These are phyloP conservation scores for Kodamaea sp. DNA, from an alignment of 1,139 yeast species.

Conservation along the genomic window DNA sequence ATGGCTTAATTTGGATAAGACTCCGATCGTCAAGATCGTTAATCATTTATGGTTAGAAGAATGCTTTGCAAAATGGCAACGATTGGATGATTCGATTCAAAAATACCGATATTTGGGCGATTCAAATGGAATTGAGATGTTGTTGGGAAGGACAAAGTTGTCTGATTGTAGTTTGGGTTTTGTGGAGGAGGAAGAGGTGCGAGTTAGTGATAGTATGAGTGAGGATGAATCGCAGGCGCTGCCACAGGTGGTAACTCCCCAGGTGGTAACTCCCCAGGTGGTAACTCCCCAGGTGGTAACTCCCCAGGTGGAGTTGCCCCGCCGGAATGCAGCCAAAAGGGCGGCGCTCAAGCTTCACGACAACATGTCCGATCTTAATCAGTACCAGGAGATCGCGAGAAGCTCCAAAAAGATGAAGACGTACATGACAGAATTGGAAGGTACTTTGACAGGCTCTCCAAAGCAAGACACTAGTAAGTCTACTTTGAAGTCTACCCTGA, in stretches of 20 bases:
- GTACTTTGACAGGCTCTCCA: conserved; percentile 9
- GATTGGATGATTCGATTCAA: conserved; percentile 41
- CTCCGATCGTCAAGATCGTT: conserved; percentile 48
- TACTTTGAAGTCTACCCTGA: neutral
- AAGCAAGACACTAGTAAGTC: conserved; percentile 2
- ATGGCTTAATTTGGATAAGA: conserved; percentile 35
- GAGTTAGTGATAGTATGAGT: conserved; percentile 33
- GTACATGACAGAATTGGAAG: conserved; percentile 35
- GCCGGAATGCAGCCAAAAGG: conserved; percentile 57
- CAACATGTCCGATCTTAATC: conserved; percentile 63
- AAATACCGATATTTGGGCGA: conserved; percentile 48
- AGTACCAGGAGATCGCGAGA: conserved; percentile 48
- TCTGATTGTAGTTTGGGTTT: conserved; percentile 33
- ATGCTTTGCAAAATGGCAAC: conserved; percentile 58
- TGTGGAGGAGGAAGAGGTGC: conserved; percentile 10
- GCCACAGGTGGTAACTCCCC: conserved; percentile 4
- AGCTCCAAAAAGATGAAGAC: conserved; percentile 38
- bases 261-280: conserved; percentile 3
- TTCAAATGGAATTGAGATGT: conserved; percentile 35
- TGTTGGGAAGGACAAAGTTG: conserved; percentile 51
- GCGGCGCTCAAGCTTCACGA: conserved; percentile 67
- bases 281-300: conserved; percentile 3
- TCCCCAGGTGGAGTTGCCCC: conserved; percentile 3
- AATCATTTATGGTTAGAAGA: conserved; percentile 94
- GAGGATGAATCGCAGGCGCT: no score